Percentiles rank a stretch among this genome's conserved stretches.
Evolutionary conservation across 2,329 filamentous ascomycete genomes (phyloP).

Genomic region (Beauveria pseudobassiana): DNA sequence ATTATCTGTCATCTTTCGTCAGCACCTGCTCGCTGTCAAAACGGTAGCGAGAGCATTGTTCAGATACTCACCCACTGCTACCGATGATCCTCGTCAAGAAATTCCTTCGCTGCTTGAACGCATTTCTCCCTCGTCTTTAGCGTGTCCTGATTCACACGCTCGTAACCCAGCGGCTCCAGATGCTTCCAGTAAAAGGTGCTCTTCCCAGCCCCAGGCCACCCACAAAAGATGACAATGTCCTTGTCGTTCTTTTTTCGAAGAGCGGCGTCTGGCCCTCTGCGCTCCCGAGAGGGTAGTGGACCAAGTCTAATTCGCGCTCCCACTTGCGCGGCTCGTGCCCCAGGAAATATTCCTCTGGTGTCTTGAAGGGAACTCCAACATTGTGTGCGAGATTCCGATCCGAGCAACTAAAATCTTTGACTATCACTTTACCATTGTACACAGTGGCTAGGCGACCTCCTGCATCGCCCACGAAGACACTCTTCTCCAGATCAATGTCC

Average conservation of each 20-base stretch:
- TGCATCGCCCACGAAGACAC: constrained; percentile 88
- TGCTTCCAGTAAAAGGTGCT: constrained; percentile 81
- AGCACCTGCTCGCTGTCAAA: not conserved
- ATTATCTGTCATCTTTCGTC: constrained; percentile 57
- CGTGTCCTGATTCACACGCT: constrained; percentile 82
- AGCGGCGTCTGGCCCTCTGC: constrained; percentile 28
- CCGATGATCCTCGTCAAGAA: constrained; percentile 56
- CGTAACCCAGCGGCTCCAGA: constrained; percentile 71
- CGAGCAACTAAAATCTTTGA: constrained; percentile 58
- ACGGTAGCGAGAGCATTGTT: not conserved
- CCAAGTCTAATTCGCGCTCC: constrained; percentile 63
- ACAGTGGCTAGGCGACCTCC: constrained; percentile 46
- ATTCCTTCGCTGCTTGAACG: constrained; percentile 62
- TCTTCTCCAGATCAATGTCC: constrained; percentile 60
- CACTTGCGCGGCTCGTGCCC: constrained; percentile 59
- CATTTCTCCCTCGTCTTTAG: constrained; percentile 67
- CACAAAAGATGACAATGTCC: constrained; percentile 80
- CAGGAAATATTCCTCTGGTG: constrained; percentile 89
- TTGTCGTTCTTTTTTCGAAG: constrained; percentile 52
- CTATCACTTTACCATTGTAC: constrained; percentile 18
- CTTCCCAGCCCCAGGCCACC: constrained; percentile 84
- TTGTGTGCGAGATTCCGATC: constrained; percentile 81
- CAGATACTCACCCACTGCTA: constrained; percentile 63
- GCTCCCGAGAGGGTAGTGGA: constrained; percentile 39
- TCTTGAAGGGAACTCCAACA: constrained; percentile 69